phyloP scores from a whole-genome alignment of 2,329 filamentous ascomycete species.

The Fusarium sulawesiense region DNA sequence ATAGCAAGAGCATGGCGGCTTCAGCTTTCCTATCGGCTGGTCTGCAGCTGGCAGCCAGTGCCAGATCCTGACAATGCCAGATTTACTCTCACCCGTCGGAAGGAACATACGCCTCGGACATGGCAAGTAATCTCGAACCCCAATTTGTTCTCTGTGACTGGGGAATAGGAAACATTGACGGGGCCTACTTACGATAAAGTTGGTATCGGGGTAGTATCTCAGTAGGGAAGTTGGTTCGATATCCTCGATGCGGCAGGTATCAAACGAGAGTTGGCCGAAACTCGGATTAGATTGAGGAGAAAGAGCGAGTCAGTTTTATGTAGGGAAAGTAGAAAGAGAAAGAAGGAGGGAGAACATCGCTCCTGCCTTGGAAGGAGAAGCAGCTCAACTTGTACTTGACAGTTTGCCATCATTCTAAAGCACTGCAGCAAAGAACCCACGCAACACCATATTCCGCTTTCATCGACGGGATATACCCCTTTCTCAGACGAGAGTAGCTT shows the following conservation, averaged over 20 bases:
- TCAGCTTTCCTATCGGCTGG: constrained; percentile 19
- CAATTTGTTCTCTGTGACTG: too few species aligned
- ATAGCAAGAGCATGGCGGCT: constrained; percentile 1
- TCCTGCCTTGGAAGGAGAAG: constrained; percentile 8
- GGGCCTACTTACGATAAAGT: constrained; percentile 15
- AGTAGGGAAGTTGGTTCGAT: neutral
- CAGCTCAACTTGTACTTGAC: constrained; percentile 34
- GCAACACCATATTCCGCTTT: constrained; percentile 13
- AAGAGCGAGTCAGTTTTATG: neutral
- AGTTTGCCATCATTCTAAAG: constrained; percentile 15
- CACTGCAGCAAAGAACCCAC: constrained; percentile 21
- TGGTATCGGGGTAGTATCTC: neutral
- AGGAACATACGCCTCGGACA: neutral
- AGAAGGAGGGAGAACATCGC: neutral
- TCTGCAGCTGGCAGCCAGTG: constrained; percentile 25
- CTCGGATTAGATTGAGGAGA: neutral
- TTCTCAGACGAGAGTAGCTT: constrained; percentile 14
- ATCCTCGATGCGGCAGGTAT: neutral
- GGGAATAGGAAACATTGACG: neutral
- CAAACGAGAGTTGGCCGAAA: constrained; percentile 14
- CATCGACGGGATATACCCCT: constrained; percentile 8
- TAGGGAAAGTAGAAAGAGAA: neutral
- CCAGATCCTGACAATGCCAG: constrained; percentile 8
- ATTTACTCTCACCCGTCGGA: neutral
- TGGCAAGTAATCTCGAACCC: neutral